Base-by-base conservation (phyloP, 1,139 yeast genomes). In the Lodderomyces theae region DNA sequence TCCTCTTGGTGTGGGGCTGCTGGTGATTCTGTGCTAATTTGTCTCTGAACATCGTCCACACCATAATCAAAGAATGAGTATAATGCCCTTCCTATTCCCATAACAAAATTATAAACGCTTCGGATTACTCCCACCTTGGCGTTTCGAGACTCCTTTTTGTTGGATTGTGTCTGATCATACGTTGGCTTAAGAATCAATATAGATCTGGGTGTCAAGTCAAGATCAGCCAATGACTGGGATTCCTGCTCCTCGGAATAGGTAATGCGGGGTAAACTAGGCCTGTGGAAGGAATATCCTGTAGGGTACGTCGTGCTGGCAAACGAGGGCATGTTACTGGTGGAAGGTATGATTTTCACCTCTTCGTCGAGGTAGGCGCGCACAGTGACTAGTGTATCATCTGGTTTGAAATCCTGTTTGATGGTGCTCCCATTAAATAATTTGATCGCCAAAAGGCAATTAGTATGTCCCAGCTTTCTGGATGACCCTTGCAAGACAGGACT, bases 351-450 rank as follows among this genome's bases (percentile, higher is more conserved):
- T 31, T 52, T 64, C 25, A 68, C 63, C 4, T 74, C 74, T 5
- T 50, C 50, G 46, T 81, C 87, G 5, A 84, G 67, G 87, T 88
- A 84, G 15, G 55, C 57, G 40, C 92, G 69, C 4, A 83, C 89
- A 40, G 72, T 77, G 33, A 58, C 58, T 34, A 80, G 64, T 2
- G 79, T 69, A 17, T 75, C 72, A 17, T 61, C 44, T 0, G 68
- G 46, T 4, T 51, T 42, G 47, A 82, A 81, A 15, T 58, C 64
- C 28, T 73, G 70, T 42, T 60, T 66, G 3, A 80, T 47, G 0
- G 80, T 64, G 3, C 64, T 60, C 0, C 87, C 86, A 51, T 81
- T 82, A 44, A 80, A 65, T 17, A 78, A 57, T 45, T 82, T 68
- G 23, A 81, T 68, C 1, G 78, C 64, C 16, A 81, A 57, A 0